Evolutionary conservation across 139 green algal genomes (phyloP).

Genomic region (Prasinococcaceae sp.): DNA sequence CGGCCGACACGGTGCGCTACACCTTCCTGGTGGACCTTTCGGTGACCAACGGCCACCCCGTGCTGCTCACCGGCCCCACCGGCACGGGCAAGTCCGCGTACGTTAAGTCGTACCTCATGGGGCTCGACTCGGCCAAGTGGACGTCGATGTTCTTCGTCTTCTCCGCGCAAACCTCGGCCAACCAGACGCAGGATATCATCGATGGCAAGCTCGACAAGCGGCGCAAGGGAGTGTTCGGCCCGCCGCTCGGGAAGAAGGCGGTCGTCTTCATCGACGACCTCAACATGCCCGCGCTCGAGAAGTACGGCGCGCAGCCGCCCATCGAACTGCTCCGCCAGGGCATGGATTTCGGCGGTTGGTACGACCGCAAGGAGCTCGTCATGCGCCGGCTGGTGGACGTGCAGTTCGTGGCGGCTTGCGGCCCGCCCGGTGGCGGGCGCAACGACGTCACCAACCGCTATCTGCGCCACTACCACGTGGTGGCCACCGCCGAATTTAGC

Average conservation of each 20-base stretch:
- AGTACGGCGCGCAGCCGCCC: conserved; percentile 68
- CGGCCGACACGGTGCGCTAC: conserved; percentile 53
- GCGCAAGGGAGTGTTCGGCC: conserved; percentile 28
- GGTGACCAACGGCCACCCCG: conserved; percentile 39
- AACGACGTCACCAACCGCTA: conserved; percentile 43
- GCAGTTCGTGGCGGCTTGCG: conserved; percentile 59
- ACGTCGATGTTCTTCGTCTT: conserved; percentile 27
- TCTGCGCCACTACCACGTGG: conserved; percentile 49
- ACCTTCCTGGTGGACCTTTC: conserved; percentile 38
- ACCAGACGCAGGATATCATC: conserved; percentile 55
- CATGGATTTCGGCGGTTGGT: conserved; percentile 71
- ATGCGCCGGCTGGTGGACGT: conserved; percentile 47
- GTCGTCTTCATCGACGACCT: conserved; percentile 32
- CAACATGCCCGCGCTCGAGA: conserved; percentile 38
- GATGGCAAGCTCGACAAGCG: conserved; percentile 36
- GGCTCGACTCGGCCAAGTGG: conserved; percentile 11
- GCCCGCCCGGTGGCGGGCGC: conserved; percentile 45
- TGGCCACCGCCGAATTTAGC: conserved; percentile 45
- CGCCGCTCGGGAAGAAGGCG: conserved; percentile 16
- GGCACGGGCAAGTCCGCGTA: conserved; percentile 36
- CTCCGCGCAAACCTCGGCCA: conserved; percentile 24
- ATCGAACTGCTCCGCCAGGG: conserved; percentile 64
- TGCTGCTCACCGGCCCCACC: conserved; percentile 50
- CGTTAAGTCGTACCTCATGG: conserved; percentile 18
- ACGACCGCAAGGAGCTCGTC: conserved; percentile 58